A percentile compares a stretch with the other conserved stretches of the same genome.
Evolutionary conservation across 441 rosid genomes (phyloP).

Genomic region (Oxalis stricta): DNA sequence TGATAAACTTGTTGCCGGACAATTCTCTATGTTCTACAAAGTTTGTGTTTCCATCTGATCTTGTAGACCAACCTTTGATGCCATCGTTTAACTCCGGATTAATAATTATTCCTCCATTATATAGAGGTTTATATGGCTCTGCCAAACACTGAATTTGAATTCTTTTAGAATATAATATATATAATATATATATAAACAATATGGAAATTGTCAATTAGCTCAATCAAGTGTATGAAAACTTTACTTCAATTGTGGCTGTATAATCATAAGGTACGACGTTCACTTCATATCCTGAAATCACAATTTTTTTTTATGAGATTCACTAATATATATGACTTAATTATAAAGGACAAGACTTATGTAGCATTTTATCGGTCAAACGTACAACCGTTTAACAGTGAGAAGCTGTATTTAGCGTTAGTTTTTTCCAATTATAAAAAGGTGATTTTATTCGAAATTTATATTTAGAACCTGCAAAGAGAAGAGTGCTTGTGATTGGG

Average conservation of each 20-base stretch:
- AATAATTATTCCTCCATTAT: conserved; percentile 51
- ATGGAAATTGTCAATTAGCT: background rate
- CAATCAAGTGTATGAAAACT: background rate
- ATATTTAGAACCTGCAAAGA: too few species aligned
- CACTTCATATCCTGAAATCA: conserved; percentile 23
- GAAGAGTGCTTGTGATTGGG: too few species aligned
- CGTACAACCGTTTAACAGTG: too few species aligned
- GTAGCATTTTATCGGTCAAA: too few species aligned
- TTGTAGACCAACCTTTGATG: conserved; percentile 36
- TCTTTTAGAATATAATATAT: background rate
- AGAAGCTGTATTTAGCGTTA: too few species aligned
- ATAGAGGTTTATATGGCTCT: conserved; percentile 42
- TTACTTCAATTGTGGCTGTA: conserved; percentile 42
- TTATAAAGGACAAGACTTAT: too few species aligned
- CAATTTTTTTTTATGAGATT: too few species aligned
- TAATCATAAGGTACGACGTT: conserved; percentile 42
- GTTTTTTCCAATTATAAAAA: too few species aligned
- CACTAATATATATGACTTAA: too few species aligned
- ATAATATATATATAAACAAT: background rate
- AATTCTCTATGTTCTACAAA: conserved; percentile 30
- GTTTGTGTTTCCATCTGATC: conserved; percentile 40
- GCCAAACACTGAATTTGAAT: conserved; percentile 31
- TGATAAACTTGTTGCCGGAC: conserved; percentile 32
- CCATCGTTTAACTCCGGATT: conserved; percentile 56
- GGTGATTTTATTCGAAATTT: too few species aligned